phyloP scores from a whole-genome alignment of 352 stramenopile species.

The Achlya hypogyna region DNA sequence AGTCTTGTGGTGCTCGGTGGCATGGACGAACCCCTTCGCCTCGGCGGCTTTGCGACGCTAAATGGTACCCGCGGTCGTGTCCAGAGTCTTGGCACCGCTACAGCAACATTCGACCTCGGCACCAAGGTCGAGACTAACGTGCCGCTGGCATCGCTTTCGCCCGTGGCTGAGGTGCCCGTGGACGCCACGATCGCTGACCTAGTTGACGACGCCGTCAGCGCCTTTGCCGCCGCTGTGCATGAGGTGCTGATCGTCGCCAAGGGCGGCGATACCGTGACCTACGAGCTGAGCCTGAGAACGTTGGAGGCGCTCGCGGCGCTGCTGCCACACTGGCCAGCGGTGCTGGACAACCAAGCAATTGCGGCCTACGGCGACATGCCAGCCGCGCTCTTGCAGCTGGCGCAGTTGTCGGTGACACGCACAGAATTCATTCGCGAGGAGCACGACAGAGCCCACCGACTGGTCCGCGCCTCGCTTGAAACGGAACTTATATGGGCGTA shows the following conservation, averaged over 20 bases:
- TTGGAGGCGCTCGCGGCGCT: conserved; percentile 47
- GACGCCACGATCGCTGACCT: neutral
- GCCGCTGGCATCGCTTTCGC: conserved; percentile 22
- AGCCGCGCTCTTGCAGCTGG: conserved; percentile 47
- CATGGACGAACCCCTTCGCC: conserved; percentile 33
- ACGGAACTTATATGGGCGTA: neutral
- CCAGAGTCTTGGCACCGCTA: neutral
- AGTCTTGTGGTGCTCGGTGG: conserved; percentile 37
- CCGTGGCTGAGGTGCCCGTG: conserved; percentile 27
- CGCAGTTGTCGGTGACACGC: conserved; percentile 36
- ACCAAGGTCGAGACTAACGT: conserved; percentile 1
- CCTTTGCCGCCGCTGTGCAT: neutral
- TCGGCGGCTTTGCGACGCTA: conserved; percentile 30
- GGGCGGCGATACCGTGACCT: conserved; percentile 25
- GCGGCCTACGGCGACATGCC: conserved; percentile 53
- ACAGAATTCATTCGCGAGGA: neutral
- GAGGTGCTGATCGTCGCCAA: conserved; percentile 8
- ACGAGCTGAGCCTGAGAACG: conserved; percentile 43
- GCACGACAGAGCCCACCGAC: neutral
- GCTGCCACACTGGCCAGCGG: conserved; percentile 33
- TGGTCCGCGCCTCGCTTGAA: neutral
- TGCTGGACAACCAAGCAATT: conserved; percentile 58
- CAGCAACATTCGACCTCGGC: conserved; percentile 18
- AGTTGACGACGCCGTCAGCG: neutral
- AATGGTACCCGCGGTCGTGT: neutral